Evolutionary conservation across 768 basidiomycete species (phyloP).

Genomic region (Mycena indigotica): DNA sequence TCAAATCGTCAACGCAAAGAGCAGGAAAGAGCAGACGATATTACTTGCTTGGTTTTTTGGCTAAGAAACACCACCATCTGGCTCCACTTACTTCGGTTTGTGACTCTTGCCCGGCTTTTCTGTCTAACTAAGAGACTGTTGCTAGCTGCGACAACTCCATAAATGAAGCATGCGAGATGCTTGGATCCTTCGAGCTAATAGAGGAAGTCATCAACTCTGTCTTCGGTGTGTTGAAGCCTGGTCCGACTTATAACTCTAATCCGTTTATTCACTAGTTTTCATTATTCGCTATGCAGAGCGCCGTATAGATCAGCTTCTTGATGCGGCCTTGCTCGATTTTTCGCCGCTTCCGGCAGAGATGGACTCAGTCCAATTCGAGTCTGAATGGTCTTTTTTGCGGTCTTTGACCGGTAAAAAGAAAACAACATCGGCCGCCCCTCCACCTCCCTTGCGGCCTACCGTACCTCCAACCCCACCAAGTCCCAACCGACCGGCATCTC

Average conservation of each 20-base stretch:
- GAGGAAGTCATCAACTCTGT: constrained; percentile 94
- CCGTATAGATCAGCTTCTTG: constrained; percentile 84
- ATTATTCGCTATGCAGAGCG: constrained; percentile 91
- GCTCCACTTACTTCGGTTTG: constrained; percentile 78
- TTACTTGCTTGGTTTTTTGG: constrained; percentile 91
- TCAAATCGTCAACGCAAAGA: too few relatives aligned
- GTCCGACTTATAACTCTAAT: constrained; percentile 1
- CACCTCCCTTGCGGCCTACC: constrained; percentile 37
- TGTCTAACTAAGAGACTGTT: not conserved
- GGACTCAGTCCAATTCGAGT: constrained; percentile 88
- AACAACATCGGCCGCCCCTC: constrained; percentile 31
- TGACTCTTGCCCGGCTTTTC: not conserved
- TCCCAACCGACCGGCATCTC: constrained; percentile 53
- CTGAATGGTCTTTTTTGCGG: constrained; percentile 92
- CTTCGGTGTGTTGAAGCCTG: constrained; percentile 60
- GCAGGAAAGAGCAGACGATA: constrained; percentile 81
- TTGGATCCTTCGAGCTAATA: constrained; percentile 82
- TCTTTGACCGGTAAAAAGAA: constrained; percentile 70
- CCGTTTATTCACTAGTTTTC: constrained; percentile 66
- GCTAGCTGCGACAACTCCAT: constrained; percentile 69
- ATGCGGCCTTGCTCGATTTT: constrained; percentile 80
- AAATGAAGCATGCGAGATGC: constrained; percentile 76
- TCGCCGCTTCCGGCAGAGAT: constrained; percentile 76
- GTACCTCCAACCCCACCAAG: constrained; percentile 53
- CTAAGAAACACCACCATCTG: constrained; percentile 88